phyloP scores from a whole-genome alignment of 2,329 filamentous ascomycete genomes.

The Claviceps digitariae region DNA sequence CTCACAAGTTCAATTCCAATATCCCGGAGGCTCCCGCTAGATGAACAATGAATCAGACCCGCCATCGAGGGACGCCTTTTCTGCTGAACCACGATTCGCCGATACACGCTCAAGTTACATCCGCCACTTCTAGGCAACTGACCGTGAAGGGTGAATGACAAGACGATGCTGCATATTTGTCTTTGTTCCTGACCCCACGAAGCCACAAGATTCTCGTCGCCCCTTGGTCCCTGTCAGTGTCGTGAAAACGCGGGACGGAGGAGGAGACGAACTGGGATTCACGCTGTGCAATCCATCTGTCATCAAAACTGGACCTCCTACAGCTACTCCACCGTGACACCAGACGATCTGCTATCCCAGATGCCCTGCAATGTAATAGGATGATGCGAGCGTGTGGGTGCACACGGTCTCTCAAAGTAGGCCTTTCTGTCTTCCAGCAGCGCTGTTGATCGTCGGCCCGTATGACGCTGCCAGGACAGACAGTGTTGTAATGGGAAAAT shows the following conservation, averaged over 20 bases:
- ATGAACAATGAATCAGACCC: background rate
- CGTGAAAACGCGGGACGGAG: background rate
- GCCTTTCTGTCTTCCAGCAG: background rate
- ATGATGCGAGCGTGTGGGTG: background rate
- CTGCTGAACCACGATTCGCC: background rate
- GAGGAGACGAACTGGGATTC: background rate
- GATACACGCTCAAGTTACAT: background rate
- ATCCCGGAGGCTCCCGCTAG: background rate
- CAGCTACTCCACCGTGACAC: background rate
- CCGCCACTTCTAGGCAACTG: background rate
- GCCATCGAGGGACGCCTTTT: background rate
- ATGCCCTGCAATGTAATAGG: background rate
- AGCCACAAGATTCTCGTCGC: background rate
- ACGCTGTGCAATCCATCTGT: background rate
- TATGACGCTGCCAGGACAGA: background rate
- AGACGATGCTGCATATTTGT: background rate
- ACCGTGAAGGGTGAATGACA: background rate
- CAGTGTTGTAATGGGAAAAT: background rate
- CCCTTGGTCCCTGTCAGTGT: background rate
- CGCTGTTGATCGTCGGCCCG: background rate
- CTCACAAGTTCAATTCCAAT: too few relatives aligned
- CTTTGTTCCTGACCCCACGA: background rate
- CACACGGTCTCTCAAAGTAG: background rate
- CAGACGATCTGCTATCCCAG: background rate
- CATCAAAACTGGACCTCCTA: background rate